These are phyloP conservation scores for Saccharomycopsis schoenii DNA, from an alignment of 805 yeast genomes.

Conservation along the genomic window DNA sequence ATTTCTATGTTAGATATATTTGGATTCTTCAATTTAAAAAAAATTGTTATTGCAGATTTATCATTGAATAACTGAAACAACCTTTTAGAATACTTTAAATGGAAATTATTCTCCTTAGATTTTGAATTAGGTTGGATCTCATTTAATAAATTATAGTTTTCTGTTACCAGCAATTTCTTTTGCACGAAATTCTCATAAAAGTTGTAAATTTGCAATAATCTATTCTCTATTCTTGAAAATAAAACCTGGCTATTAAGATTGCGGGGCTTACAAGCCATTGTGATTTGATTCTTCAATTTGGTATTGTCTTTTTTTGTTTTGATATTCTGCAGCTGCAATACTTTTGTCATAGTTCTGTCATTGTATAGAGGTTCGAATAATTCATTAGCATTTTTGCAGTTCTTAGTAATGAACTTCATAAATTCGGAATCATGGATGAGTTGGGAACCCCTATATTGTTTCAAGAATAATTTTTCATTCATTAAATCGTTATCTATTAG, in stretches of 20 bases:
- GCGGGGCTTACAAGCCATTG: background rate
- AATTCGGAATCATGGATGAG: background rate
- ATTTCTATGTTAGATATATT: conserved; percentile 1
- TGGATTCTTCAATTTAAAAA: background rate
- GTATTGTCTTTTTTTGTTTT: background rate
- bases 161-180: background rate
- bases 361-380: background rate
- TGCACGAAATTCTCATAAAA: background rate
- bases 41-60: background rate
- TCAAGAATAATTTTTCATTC: background rate
- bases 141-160: background rate
- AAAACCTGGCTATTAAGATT: background rate
- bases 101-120: background rate
- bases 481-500: background rate
- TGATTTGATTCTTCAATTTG: background rate
- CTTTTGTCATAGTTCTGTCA: background rate
- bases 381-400: background rate
- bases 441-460: background rate
- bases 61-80: background rate
- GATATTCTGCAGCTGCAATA: background rate
- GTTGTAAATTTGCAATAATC: background rate
- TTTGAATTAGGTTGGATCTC: background rate
- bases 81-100: background rate
- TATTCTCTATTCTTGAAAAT: background rate
- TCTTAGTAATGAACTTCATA: background rate